These are phyloP conservation scores for Chalciporus sphaerocephalus DNA, from an alignment of 768 basidiomycete species.

Conservation along the genomic window DNA sequence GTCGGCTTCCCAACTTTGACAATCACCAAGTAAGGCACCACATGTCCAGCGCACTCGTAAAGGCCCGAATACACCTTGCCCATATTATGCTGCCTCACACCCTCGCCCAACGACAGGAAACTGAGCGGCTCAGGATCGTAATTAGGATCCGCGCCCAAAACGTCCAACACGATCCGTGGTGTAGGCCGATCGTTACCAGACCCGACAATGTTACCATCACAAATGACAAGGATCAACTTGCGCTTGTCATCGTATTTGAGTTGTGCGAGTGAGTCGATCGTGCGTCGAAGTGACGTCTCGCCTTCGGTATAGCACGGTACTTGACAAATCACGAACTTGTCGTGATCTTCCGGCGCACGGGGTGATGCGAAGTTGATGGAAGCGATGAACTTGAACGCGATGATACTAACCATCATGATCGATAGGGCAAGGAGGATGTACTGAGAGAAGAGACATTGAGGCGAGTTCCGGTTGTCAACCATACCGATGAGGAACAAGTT, in stretches of 20 bases:
- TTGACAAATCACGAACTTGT: slow-evolving; percentile 97
- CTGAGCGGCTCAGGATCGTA: slow-evolving; percentile 92
- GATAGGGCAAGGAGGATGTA: slow-evolving; percentile 90
- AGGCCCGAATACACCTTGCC: slow-evolving; percentile 96
- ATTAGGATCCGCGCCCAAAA: slow-evolving; percentile 90
- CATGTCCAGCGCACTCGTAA: slow-evolving; percentile 91
- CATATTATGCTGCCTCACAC: slow-evolving; percentile 95
- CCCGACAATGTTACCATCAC: slow-evolving; percentile 98
- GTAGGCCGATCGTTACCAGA: slow-evolving; percentile 96
- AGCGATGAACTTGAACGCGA: slow-evolving; percentile 94
- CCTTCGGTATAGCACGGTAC: slow-evolving; percentile 99
- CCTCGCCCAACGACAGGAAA: slow-evolving; percentile 91
- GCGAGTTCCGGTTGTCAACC: slow-evolving; percentile 87
- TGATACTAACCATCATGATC: slow-evolving; percentile 88
- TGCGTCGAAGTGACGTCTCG: slow-evolving; percentile 73
- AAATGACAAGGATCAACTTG: slow-evolving; percentile 87
- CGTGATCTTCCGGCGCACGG: slow-evolving; percentile 88
- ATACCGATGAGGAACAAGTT: slow-evolving; percentile 91
- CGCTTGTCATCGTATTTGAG: slow-evolving; percentile 98
- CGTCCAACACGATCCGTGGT: slow-evolving; percentile 93
- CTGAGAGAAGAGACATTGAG: slow-evolving; percentile 87
- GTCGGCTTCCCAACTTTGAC: slow-evolving; percentile 95
- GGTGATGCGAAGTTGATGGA: slow-evolving; percentile 78
- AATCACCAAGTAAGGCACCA: slow-evolving; percentile 90
- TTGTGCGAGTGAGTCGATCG: slow-evolving; percentile 91